Evolutionary conservation across 768 basidiomycete species (phyloP).

Genomic region (Cystobasidium onofrii): DNA sequence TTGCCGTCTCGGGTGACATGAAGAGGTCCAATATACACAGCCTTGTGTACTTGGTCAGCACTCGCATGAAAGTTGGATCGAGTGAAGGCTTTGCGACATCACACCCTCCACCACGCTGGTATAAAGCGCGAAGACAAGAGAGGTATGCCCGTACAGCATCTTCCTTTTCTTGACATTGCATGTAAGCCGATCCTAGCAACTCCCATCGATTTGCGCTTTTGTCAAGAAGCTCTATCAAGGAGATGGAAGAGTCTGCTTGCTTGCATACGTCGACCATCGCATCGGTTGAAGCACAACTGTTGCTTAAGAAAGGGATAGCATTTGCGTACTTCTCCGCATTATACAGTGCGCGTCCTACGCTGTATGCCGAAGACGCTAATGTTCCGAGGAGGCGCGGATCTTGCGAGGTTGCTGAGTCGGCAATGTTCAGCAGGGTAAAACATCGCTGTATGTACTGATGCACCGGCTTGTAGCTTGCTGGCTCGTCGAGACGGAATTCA

Average conservation of each 20-base stretch:
- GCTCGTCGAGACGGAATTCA: background rate
- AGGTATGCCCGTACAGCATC: background rate
- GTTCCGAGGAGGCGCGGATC: background rate
- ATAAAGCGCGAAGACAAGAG: background rate
- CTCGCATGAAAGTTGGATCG: background rate
- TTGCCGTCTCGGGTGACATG: background rate
- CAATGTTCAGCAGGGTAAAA: background rate
- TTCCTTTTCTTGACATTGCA: background rate
- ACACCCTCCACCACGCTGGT: background rate
- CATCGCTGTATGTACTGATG: background rate
- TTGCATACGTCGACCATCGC: background rate
- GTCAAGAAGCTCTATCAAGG: background rate
- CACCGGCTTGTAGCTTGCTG: background rate
- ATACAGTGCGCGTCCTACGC: slow-evolving; percentile 12
- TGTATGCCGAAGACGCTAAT: background rate
- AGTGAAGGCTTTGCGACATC: background rate
- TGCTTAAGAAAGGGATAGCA: slow-evolving; percentile 9
- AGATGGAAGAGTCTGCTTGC: background rate
- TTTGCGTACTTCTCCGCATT: slow-evolving; percentile 22
- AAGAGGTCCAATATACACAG: slow-evolving; percentile 13
- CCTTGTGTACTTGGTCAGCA: slow-evolving; percentile 17
- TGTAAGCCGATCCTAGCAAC: slow-evolving; percentile 11
- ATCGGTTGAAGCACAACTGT: background rate
- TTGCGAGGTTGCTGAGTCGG: background rate
- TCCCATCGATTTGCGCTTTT: slow-evolving; percentile 16